Percentiles rank a stretch among this genome's conserved stretches.
Conservation (phyloP, 1,284 basidiomycete species). For the Paramarasmius palmivorus region DNA sequence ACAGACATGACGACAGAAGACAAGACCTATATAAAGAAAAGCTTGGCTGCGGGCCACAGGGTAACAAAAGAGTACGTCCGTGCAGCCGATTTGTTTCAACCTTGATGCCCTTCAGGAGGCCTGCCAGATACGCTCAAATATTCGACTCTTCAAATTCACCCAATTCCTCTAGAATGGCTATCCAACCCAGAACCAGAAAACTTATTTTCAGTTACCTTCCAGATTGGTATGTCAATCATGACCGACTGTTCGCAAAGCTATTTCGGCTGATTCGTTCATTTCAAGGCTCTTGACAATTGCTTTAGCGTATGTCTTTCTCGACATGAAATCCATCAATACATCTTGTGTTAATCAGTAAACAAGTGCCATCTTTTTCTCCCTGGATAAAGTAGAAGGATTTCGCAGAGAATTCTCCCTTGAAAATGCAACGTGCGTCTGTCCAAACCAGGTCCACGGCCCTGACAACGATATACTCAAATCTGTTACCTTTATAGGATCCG, state of each 20-base stretch:
- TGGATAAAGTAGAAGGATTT: constrained; percentile 79
- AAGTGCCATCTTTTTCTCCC: constrained; percentile 67
- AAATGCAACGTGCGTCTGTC: constrained; percentile 66
- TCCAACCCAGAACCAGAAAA: constrained; percentile 33
- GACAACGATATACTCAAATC: too few species aligned
- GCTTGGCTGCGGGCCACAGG: background rate
- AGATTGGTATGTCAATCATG: constrained; percentile 58
- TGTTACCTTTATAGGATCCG: constrained; percentile 34
- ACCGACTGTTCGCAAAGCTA: too few species aligned
- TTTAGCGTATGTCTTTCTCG: constrained; percentile 56
- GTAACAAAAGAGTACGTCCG: background rate
- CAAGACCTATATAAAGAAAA: too few species aligned
- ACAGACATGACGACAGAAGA: too few species aligned
- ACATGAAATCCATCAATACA: background rate
- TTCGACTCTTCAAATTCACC: background rate
- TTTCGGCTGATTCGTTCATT: too few species aligned
- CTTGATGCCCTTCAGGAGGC: background rate
- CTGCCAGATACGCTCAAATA: background rate
- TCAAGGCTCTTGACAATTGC: constrained; percentile 67
- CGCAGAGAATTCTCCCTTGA: constrained; percentile 81
- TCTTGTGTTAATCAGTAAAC: constrained; percentile 10
- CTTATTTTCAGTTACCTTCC: constrained; percentile 65
- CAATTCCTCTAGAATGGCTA: background rate
- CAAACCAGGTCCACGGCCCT: constrained; percentile 7
- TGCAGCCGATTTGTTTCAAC: background rate